A percentile compares a stretch with the other conserved stretches of the same genome.
Evolutionary conservation across 805 yeast genomes (phyloP).

Genomic region (Yarrowia sp.): DNA sequence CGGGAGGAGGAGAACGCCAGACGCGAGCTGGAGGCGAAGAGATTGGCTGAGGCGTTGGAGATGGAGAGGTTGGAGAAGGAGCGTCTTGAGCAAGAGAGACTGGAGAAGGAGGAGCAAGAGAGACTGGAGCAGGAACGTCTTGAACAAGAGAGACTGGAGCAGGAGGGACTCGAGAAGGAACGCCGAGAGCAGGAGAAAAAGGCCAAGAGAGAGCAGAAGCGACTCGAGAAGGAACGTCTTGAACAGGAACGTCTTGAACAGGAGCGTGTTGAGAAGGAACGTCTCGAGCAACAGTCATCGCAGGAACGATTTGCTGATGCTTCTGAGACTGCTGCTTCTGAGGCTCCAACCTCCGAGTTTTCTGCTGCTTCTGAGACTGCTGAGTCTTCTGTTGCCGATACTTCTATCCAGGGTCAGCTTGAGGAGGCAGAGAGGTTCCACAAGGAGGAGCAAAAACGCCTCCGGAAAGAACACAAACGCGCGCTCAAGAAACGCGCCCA

Average conservation of each 20-base stretch:
- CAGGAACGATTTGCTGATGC: not conserved
- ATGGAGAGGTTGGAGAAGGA: not conserved
- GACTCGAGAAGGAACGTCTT: not conserved
- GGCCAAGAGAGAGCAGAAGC: not conserved
- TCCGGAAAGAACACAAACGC: not conserved
- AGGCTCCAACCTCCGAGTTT: no score
- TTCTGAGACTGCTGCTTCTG: not conserved
- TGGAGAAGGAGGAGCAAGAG: not conserved
- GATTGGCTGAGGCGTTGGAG: not conserved
- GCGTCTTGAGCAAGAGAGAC: not conserved
- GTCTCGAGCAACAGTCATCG: not conserved
- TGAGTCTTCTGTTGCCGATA: no score
- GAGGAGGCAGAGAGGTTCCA: not conserved
- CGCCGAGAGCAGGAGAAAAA: not conserved
- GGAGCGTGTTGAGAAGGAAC: not conserved
- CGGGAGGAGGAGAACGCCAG: constrained; percentile 1
- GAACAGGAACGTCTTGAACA: not conserved
- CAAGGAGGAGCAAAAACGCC: not conserved
- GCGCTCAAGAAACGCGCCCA: not conserved
- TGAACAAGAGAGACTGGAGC: not conserved
- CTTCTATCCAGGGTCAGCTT: not conserved
- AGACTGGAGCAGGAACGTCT: not conserved
- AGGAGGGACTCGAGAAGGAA: not conserved
- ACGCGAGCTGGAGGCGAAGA: not conserved
- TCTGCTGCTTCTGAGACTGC: no score